Conservation (phyloP, 2,329 filamentous ascomycete species). For the Chaetomium globosum region DNA sequence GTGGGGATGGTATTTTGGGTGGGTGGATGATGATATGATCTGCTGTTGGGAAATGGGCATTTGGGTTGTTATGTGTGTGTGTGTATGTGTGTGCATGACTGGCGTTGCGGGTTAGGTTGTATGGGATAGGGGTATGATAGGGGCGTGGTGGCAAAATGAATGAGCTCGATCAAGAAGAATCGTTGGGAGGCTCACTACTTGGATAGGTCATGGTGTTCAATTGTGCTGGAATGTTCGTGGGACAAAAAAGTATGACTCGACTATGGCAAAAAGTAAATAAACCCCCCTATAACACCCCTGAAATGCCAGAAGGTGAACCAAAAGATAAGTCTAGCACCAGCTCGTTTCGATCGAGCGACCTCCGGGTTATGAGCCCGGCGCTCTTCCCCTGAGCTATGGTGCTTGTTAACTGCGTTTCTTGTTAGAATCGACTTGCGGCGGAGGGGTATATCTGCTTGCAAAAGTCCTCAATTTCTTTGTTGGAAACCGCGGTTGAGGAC, state of each 20-base stretch:
- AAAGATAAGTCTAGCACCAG: slow-evolving; percentile 18
- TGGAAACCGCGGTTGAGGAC: too few relatives aligned
- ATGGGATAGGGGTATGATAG: neutral
- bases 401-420: slow-evolving; percentile 6
- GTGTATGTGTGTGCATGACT: neutral
- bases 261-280: neutral
- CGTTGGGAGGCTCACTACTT: too few relatives aligned
- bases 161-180: neutral
- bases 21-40: neutral
- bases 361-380: slow-evolving; percentile 32
- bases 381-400: slow-evolving; percentile 25
- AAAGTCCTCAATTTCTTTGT: too few relatives aligned
- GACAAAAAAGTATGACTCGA: too few relatives aligned
- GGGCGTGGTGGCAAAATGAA: neutral
- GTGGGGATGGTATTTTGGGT: neutral
- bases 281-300: neutral
- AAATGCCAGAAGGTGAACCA: neutral
- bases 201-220: too few relatives aligned
- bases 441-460: neutral
- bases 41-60: neutral
- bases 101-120: neutral
- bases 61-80: neutral
- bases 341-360: slow-evolving; percentile 32
- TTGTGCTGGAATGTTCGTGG: too few relatives aligned
- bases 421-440: neutral